These are phyloP conservation scores for Metarhizium brunneum DNA, from an alignment of 2,329 filamentous ascomycete genomes.

Conservation along the genomic window DNA sequence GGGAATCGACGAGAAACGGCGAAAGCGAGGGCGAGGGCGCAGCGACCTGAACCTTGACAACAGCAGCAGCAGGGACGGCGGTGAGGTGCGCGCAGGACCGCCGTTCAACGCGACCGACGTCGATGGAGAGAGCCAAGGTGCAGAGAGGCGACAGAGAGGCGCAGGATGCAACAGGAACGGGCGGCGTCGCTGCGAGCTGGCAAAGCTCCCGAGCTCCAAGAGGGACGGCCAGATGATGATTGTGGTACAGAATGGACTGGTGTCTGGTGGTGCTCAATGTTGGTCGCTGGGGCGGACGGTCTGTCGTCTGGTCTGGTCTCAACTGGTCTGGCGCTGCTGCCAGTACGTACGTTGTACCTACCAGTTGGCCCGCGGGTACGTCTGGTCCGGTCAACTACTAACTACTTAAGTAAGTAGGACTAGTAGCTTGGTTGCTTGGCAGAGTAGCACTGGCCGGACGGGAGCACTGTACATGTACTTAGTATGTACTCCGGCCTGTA, in stretches of 20 bases:
- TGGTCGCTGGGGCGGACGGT: background rate
- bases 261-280: background rate
- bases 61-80: constrained; percentile 2
- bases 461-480: too few relatives aligned
- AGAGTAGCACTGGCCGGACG: too few relatives aligned
- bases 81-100: background rate
- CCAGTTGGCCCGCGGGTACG: too few relatives aligned
- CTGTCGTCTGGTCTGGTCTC: too few relatives aligned
- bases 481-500: too few relatives aligned
- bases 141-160: background rate
- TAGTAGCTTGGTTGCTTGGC: too few relatives aligned
- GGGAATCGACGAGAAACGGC: background rate
- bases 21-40: too few relatives aligned
- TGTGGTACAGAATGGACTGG: background rate
- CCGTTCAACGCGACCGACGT: background rate
- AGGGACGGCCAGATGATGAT: constrained; percentile 2
- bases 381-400: too few relatives aligned
- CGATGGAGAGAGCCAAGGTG: background rate
- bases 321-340: too few relatives aligned
- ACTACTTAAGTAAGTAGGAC: too few relatives aligned
- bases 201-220: constrained; percentile 6
- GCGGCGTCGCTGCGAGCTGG: constrained; percentile 5
- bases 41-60: constrained; percentile 1
- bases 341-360: too few relatives aligned
- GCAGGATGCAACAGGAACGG: background rate